phyloP scores from a whole-genome alignment of 2,329 filamentous ascomycete species.

The Dryadomyces quercus-mongolicae region DNA sequence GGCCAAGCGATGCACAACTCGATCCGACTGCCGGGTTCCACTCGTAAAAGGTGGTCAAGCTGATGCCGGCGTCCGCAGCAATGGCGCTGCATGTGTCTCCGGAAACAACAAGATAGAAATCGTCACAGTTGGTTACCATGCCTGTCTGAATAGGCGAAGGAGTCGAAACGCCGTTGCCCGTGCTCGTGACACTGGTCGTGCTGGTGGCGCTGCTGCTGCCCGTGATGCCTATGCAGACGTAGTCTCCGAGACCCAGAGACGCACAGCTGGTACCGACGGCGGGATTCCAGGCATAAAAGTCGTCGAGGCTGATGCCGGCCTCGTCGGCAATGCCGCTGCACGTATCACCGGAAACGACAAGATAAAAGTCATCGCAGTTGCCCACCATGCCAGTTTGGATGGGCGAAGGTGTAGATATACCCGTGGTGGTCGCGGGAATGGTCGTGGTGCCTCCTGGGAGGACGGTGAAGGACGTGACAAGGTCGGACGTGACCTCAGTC shows the following conservation, averaged over 20 bases:
- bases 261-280: background rate
- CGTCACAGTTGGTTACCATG: background rate
- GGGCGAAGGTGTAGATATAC: background rate
- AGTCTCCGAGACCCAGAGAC: background rate
- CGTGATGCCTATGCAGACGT: background rate
- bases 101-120: slow-evolving; percentile 1
- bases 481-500: background rate
- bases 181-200: background rate
- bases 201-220: background rate
- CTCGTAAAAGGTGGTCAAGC: slow-evolving; percentile 2
- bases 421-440: background rate
- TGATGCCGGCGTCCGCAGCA: background rate
- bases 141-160: background rate
- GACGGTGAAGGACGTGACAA: background rate
- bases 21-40: slow-evolving; percentile 4
- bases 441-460: background rate
- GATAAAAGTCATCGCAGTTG: slow-evolving; percentile 6
- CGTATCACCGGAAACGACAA: slow-evolving; percentile 2
- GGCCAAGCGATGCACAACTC: background rate
- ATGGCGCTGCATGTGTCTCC: slow-evolving; percentile 6
- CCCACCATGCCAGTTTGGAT: slow-evolving; percentile 2
- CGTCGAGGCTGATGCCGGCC: background rate
- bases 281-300: slow-evolving; percentile 7
- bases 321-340: slow-evolving; percentile 1
- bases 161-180: background rate